Conservation (phyloP, 805 yeast genomes). For the Candida fluviatilis region DNA sequence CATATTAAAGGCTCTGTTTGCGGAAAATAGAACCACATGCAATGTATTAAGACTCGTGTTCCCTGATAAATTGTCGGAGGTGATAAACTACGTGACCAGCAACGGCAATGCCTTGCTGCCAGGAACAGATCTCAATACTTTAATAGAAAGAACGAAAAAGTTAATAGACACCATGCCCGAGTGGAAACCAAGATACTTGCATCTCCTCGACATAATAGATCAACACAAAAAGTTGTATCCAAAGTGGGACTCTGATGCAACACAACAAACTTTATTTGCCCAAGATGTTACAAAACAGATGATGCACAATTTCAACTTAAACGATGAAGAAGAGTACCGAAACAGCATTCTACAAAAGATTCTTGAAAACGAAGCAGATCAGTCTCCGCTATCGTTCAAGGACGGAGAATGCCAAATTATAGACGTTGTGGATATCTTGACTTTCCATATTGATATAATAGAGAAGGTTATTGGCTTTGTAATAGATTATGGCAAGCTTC, state of each 20-base stretch:
- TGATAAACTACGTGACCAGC: too few relatives aligned
- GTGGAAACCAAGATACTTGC: not conserved
- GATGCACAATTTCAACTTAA: not conserved
- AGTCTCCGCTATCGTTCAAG: slow-evolving; percentile 12
- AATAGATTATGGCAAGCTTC: not conserved
- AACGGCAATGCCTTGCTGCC: too few relatives aligned
- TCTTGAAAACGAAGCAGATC: slow-evolving; percentile 10
- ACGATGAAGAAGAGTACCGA: slow-evolving; percentile 10
- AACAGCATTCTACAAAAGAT: slow-evolving; percentile 13
- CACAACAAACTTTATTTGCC: not conserved
- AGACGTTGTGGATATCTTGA: slow-evolving; percentile 14
- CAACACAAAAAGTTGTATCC: not conserved
- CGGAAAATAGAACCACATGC: not conserved
- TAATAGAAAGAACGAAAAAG: not conserved
- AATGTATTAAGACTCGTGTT: not conserved
- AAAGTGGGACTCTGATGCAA: not conserved
- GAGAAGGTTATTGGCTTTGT: slow-evolving; percentile 4
- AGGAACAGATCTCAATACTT: too few relatives aligned
- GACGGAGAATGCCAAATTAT: slow-evolving; percentile 13
- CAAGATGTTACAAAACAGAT: not conserved
- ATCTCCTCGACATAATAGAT: not conserved
- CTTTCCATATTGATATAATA: slow-evolving; percentile 12
- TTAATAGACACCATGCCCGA: not conserved
- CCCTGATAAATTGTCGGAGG: not conserved
- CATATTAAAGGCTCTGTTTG: not conserved